A percentile compares a stretch with the other conserved stretches of the same genome.
Conservation (phyloP, 371 early-diverging fungal species). For the Rhizomucor pusillus region DNA sequence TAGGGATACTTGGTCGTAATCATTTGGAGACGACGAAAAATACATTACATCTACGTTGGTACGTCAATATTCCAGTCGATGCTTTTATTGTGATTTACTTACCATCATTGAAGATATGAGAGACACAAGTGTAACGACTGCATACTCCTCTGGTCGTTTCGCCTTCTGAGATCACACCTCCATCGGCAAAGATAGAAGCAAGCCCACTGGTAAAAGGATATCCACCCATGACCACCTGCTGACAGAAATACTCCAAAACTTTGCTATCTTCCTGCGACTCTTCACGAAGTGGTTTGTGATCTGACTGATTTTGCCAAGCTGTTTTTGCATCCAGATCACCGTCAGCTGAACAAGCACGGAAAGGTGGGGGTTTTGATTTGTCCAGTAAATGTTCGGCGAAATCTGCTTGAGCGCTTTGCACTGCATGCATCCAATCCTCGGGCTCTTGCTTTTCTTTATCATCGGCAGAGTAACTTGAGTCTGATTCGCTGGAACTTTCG, state of each 20-base stretch:
- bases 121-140: conserved; percentile 41
- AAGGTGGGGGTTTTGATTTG: too few species aligned
- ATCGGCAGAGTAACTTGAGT: too few species aligned
- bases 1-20: conserved; percentile 22
- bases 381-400: neutral
- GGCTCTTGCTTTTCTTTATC: neutral
- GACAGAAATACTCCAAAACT: conserved; percentile 40
- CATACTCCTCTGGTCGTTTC: conserved; percentile 47
- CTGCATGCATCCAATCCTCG: neutral
- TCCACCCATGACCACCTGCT: conserved; percentile 52
- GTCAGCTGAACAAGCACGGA: neutral
- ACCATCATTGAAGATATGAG: conserved; percentile 46
- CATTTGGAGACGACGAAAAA: conserved; percentile 13
- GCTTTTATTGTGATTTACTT: neutral
- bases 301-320: neutral
- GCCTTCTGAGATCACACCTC: conserved; percentile 43
- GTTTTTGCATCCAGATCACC: neutral
- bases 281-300: neutral
- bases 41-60: conserved; percentile 2
- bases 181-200: conserved; percentile 28
- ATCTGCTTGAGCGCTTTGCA: neutral
- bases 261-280: conserved; percentile 14
- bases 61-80: neutral
- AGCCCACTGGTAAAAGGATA: conserved; percentile 53
- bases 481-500: too few species aligned